Base-by-base conservation (phyloP, 2,329 filamentous ascomycete species). In the Fonsecaea nubica region DNA sequence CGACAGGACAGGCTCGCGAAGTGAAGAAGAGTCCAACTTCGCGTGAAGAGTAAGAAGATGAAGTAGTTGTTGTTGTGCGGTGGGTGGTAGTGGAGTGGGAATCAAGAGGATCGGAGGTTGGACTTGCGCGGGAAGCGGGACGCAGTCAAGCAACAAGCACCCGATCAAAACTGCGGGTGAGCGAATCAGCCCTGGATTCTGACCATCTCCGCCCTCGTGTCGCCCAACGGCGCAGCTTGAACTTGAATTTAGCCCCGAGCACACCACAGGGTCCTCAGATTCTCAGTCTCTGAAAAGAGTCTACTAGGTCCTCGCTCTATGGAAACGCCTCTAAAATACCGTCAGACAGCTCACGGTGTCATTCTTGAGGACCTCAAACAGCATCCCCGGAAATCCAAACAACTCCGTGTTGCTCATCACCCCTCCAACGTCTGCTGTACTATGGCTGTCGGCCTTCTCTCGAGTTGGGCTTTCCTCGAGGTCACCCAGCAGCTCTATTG, bases 331-430 rank as follows among this genome's bases (percentile, higher is more conserved):
- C 54, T 58, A 70, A 40, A 68, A 70, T 32, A 97, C 89, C 9
- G 94, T 98, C 76, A 98, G 83, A 32, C 92, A 91, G 78, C 92
- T 96, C 30, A 99, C 91, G 68, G 88, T 90, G 3, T 92, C 93
- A 75, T 96, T 97, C 87, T 92, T 93, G 77, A 98, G 80, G 33
- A 99, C 94, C 80, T 99, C 95, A 80, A 99, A 98, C 55, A 97
- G 88, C 78, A 98, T 81, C 0, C 95, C 94, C 0, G 95, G 94
- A 75, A 97, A 97, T 1, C 94, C 93, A 80, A 92, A 98, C 33
- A 99, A 80, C 68, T 93, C 94, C 15, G 93, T 97, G 63, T 90
- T 90, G 21, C 87, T 87, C 67, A 90, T 77, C 69, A 89, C 75
- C 78, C 83, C 76, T 78, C 85, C 80, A 79, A 87, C 76, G 72